phyloP scores from a whole-genome alignment of 192 early-diverging fungal genomes.

The Podila verticillata region DNA sequence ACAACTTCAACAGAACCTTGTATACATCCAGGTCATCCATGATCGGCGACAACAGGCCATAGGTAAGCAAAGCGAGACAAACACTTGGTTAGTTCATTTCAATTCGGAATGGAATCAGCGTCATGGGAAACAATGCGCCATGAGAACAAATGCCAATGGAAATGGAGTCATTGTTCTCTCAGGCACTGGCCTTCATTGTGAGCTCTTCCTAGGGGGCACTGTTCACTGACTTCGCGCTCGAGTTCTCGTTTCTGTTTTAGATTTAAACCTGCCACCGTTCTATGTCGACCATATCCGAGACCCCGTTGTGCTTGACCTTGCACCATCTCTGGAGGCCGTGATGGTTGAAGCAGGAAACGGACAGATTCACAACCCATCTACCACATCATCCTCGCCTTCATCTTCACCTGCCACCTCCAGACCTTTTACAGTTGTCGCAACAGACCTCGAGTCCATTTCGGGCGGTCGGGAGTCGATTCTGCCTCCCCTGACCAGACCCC shows the following conservation, averaged over 20 bases:
- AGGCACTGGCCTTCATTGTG: neutral
- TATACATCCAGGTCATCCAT: neutral
- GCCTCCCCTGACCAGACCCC: no score
- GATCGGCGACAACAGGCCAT: conserved; percentile 5
- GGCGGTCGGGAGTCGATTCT: no score
- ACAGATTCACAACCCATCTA: neutral
- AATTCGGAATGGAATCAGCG: neutral
- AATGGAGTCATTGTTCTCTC: neutral
- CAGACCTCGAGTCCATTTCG: no score
- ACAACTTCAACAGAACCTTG: neutral
- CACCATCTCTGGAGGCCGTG: conserved; percentile 3
- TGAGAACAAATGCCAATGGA: neutral
- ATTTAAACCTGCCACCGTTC: conserved; percentile 26
- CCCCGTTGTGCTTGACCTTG: conserved; percentile 13
- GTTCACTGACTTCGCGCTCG: neutral
- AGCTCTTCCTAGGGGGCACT: neutral
- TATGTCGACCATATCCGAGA: conserved; percentile 29
- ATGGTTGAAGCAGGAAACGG: neutral
- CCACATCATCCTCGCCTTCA: neutral
- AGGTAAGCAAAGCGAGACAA: neutral
- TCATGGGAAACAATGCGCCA: neutral
- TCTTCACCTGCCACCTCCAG: neutral
- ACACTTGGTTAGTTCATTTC: neutral
- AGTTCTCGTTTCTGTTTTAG: neutral
- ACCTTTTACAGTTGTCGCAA: no score